phyloP scores from a whole-genome alignment of 2,329 filamentous ascomycete species.

The Penicillium sp. region DNA sequence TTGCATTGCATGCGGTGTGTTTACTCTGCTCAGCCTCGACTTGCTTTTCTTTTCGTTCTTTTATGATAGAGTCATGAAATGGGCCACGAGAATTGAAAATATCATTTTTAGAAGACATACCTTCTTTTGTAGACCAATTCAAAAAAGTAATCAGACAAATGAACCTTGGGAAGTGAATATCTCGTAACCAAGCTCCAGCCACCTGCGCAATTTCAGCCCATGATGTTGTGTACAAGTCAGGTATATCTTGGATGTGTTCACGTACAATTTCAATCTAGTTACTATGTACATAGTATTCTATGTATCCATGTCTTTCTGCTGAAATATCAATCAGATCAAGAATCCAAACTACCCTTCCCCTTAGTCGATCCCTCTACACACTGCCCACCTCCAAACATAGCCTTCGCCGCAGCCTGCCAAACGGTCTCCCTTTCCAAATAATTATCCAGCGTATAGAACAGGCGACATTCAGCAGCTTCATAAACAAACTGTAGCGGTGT shows the following conservation, averaged over 20 bases:
- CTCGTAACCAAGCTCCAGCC: not conserved
- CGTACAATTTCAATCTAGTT: not conserved
- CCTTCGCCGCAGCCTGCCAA: constrained; percentile 42
- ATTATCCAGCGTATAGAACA: constrained; percentile 52
- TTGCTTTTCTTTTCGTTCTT: constrained; percentile 23
- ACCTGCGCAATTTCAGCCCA: not conserved
- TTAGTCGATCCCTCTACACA: constrained; percentile 21
- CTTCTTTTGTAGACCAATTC: not conserved
- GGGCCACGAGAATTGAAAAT: constrained; percentile 29
- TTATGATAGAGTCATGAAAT: constrained; percentile 30
- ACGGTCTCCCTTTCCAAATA: constrained; percentile 44
- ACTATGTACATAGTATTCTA: not conserved
- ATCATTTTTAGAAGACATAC: not conserved
- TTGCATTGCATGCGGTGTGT: constrained; percentile 21
- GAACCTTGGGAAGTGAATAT: not conserved
- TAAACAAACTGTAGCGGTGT: constrained; percentile 53
- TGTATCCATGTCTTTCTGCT: not conserved
- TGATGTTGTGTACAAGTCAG: not conserved
- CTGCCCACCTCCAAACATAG: constrained; percentile 17
- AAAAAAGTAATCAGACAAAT: not conserved
- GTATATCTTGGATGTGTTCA: not conserved
- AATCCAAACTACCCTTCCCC: constrained; percentile 18
- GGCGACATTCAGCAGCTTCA: constrained; percentile 52
- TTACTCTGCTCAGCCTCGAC: constrained; percentile 24
- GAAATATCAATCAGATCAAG: not conserved